phyloP scores from a whole-genome alignment of 164 flowering plant species.

The Magnolia changhungtana region DNA sequence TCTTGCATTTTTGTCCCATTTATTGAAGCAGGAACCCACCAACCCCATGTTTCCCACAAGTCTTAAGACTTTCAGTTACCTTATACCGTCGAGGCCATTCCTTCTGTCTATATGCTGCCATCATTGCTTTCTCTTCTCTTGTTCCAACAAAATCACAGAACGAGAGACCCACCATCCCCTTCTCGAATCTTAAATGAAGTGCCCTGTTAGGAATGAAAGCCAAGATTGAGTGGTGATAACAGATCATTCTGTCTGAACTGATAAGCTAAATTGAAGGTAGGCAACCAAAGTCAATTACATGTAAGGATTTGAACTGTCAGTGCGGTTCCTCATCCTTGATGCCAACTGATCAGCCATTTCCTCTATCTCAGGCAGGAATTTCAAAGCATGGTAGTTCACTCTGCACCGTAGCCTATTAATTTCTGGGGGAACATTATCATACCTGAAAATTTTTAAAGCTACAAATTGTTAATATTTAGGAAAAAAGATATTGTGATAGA shows the following conservation, averaged over 20 bases:
- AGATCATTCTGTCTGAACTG: not conserved
- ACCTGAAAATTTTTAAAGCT: slow-evolving; percentile 39
- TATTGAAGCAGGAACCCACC: not conserved
- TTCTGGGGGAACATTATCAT: slow-evolving; percentile 93
- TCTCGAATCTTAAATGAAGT: slow-evolving; percentile 97
- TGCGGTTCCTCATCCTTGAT: slow-evolving; percentile 92
- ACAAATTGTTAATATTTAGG: not conserved
- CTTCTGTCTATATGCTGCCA: slow-evolving; percentile 90
- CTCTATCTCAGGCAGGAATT: slow-evolving; percentile 90
- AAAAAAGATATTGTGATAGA: not conserved
- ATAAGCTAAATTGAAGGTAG: too few relatives aligned
- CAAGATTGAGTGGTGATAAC: not conserved
- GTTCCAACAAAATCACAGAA: slow-evolving; percentile 99
- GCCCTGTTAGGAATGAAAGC: slow-evolving; percentile 52
- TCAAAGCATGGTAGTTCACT: slow-evolving; percentile 93
- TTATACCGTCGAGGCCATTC: slow-evolving; percentile 99
- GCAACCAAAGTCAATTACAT: slow-evolving; percentile 43
- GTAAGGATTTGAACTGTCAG: slow-evolving; percentile 75
- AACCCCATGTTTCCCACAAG: not conserved
- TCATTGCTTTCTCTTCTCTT: slow-evolving; percentile 83
- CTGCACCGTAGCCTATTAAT: slow-evolving; percentile 93
- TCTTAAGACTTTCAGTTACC: slow-evolving; percentile 33
- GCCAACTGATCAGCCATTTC: slow-evolving; percentile 84
- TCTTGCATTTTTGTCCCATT: not conserved
- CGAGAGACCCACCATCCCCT: slow-evolving; percentile 98